A percentile compares a stretch with the other conserved stretches of the same genome.
Conservation (phyloP, 768 basidiomycete species). For the Tulasnella sp. region DNA sequence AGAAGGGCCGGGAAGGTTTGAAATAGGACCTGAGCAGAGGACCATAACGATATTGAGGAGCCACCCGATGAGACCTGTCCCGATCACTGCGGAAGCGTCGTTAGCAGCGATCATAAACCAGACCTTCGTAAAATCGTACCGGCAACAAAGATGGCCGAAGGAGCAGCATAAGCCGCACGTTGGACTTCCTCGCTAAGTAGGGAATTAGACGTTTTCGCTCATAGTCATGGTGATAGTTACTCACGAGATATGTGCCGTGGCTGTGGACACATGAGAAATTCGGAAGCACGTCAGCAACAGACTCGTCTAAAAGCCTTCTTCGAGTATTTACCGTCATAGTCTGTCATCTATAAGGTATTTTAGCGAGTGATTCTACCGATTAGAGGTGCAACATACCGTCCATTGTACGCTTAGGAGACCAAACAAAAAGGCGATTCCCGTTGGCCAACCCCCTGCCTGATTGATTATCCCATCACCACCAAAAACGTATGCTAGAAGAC, state of each 20-base stretch:
- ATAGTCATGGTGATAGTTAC: conserved; percentile 22
- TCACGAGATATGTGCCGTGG: conserved; percentile 58
- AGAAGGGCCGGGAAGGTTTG: conserved; percentile 53
- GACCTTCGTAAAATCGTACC: conserved; percentile 22
- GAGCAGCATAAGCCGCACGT: conserved; percentile 63
- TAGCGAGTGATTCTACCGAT: background rate
- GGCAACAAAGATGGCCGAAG: conserved; percentile 51
- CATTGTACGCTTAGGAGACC: conserved; percentile 80
- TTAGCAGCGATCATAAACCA: background rate
- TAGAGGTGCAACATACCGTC: conserved; percentile 38
- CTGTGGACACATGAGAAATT: background rate
- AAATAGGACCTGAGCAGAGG: conserved; percentile 67
- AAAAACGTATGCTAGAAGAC: conserved; percentile 52
- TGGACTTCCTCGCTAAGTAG: conserved; percentile 52
- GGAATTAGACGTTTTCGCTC: background rate
- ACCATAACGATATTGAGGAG: conserved; percentile 75
- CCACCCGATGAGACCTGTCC: conserved; percentile 72
- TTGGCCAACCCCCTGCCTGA: conserved; percentile 63
- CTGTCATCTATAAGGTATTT: conserved; percentile 39
- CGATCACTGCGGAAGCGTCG: conserved; percentile 38
- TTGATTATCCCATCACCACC: conserved; percentile 62
- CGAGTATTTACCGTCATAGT: background rate
- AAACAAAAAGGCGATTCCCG: conserved; percentile 71
- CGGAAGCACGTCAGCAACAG: conserved; percentile 37
- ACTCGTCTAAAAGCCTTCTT: background rate